Percentiles rank a stretch among this genome's conserved stretches.
These are phyloP conservation scores for Trichaptum fuscoviolaceum DNA, from an alignment of 768 basidiomycete genomes.

Conservation along the genomic window DNA sequence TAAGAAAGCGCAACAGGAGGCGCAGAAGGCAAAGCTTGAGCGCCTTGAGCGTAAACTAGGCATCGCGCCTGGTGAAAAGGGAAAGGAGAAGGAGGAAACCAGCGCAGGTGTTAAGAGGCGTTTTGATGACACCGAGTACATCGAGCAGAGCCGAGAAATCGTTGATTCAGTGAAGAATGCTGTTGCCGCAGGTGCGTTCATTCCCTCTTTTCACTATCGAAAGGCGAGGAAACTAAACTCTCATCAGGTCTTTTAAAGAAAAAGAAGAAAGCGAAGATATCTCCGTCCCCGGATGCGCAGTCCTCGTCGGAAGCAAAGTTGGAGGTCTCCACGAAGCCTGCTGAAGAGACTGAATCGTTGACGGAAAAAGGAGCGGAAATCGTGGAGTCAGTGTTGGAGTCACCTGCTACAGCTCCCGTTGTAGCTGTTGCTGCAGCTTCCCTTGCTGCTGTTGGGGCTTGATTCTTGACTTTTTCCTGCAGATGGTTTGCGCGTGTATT, in stretches of 20 bases:
- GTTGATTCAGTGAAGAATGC: constrained; percentile 90
- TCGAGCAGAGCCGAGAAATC: constrained; percentile 88
- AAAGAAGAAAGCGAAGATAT: constrained; percentile 62
- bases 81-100: constrained; percentile 35
- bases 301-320: constrained; percentile 5
- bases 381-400: neutral
- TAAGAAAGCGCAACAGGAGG: constrained; percentile 70
- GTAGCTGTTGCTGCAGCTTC: constrained; percentile 13
- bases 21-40: constrained; percentile 78
- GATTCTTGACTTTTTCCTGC: neutral
- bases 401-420: constrained; percentile 10
- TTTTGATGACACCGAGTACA: constrained; percentile 87
- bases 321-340: constrained; percentile 1
- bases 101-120: constrained; percentile 77
- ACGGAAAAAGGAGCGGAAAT: neutral
- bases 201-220: constrained; percentile 16
- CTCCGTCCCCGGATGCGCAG: constrained; percentile 18
- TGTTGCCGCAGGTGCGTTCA: constrained; percentile 67
- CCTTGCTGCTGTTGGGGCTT: neutral
- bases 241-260: constrained; percentile 63
- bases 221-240: neutral
- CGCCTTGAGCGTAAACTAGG: constrained; percentile 80
- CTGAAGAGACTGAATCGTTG: neutral
- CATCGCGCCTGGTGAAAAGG: constrained; percentile 38
- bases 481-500: neutral